Conservation (phyloP, 2,329 filamentous ascomycete species). For the Sarocladium brachiariae region DNA sequence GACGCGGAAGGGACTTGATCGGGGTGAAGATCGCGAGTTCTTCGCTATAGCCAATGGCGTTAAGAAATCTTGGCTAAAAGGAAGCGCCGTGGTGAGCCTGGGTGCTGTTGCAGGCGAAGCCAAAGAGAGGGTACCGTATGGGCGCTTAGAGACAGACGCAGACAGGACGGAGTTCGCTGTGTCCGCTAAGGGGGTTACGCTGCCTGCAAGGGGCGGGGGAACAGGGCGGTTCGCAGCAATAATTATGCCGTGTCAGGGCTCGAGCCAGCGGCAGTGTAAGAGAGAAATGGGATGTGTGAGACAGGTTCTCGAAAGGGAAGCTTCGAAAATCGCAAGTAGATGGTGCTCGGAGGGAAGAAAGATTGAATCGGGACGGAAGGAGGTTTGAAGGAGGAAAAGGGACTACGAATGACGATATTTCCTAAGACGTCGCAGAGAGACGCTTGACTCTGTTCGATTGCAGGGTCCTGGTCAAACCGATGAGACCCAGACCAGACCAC, state of each 20-base stretch:
- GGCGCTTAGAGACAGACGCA: constrained; percentile 4
- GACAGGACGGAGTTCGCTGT: background rate
- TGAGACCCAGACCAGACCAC: background rate
- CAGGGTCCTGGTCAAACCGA: constrained; percentile 2
- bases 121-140: background rate
- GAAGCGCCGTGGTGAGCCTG: background rate
- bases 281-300: background rate
- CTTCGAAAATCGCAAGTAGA: background rate
- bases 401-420: constrained; percentile 6
- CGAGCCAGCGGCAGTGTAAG: background rate
- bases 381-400: background rate
- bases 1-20: background rate
- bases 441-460: constrained; percentile 1
- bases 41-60: background rate
- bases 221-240: background rate
- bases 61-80: background rate
- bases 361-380: background rate
- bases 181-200: background rate
- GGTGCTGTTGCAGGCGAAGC: background rate
- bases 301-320: background rate
- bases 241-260: background rate
- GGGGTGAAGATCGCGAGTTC: background rate
- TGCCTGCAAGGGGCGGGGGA: background rate
- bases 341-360: constrained; percentile 5
- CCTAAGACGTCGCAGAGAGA: constrained; percentile 2